These are phyloP conservation scores for Acanthamoeba royreba DNA, from an alignment of 208 protist genomes.

Conservation along the genomic window DNA sequence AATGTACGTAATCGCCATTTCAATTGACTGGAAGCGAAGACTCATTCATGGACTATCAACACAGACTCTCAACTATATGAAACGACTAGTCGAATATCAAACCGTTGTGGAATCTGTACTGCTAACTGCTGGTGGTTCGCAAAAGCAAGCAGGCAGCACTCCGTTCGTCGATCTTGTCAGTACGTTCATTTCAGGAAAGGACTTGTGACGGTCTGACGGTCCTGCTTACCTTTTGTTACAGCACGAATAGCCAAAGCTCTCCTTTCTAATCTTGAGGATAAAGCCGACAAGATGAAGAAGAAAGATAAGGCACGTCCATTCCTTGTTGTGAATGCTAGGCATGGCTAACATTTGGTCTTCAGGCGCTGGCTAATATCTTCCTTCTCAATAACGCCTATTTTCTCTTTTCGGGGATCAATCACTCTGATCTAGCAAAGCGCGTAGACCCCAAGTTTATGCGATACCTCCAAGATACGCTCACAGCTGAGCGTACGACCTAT, in stretches of 20 bases:
- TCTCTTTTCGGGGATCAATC: neutral
- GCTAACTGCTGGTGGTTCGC: neutral
- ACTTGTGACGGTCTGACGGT: too few relatives aligned
- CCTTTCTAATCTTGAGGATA: neutral
- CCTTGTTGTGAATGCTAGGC: too few relatives aligned
- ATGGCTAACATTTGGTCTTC: neutral
- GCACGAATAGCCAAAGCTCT: neutral
- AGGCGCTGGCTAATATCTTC: conserved; percentile 22
- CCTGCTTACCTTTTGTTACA: too few relatives aligned
- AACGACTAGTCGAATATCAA: neutral
- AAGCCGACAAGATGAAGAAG: conserved; percentile 7
- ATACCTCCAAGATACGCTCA: neutral
- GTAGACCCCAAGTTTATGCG: neutral
- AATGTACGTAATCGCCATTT: too few relatives aligned
- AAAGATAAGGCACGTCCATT: neutral
- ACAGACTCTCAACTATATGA: neutral
- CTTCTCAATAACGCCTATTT: conserved; percentile 22
- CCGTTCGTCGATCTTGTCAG: neutral
- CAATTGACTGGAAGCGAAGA: too few relatives aligned
- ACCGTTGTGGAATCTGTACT: neutral
- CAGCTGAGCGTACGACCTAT: neutral
- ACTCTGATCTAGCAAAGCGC: neutral
- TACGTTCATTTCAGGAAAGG: too few relatives aligned
- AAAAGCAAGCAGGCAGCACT: neutral
- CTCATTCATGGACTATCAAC: too few relatives aligned